These are phyloP conservation scores for Sarocladium oryzae DNA, from an alignment of 2,329 filamentous ascomycete species.

Conservation along the genomic window DNA sequence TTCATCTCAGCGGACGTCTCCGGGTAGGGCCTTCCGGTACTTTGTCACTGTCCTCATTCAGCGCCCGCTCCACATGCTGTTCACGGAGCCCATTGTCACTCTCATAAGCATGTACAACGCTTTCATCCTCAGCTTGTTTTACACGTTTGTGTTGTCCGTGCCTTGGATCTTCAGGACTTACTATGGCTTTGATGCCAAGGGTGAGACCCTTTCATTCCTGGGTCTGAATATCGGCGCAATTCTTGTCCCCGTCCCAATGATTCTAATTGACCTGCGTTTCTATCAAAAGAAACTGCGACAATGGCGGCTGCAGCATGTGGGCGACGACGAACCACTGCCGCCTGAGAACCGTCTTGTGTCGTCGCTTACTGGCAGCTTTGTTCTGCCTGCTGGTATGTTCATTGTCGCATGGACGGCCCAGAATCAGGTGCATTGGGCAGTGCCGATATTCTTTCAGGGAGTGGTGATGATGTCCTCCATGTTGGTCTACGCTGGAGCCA, in stretches of 20 bases:
- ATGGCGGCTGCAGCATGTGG: conserved; percentile 34
- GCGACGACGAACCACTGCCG: conserved; percentile 47
- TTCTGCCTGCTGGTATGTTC: conserved; percentile 59
- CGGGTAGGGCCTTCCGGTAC: conserved; percentile 18
- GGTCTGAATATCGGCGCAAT: conserved; percentile 64
- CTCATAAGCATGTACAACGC: conserved; percentile 61
- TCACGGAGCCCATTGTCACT: conserved; percentile 64
- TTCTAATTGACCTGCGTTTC: conserved; percentile 45
- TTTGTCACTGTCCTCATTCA: conserved; percentile 40
- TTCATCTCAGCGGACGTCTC: conserved; percentile 19
- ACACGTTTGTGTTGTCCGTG: conserved; percentile 55
- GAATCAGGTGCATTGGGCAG: conserved; percentile 17
- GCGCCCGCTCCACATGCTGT: conserved; percentile 63
- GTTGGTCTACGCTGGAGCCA: conserved; percentile 21
- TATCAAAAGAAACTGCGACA: conserved; percentile 49
- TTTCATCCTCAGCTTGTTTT: conserved; percentile 51
- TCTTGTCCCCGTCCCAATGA: conserved; percentile 28
- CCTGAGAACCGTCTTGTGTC: conserved; percentile 61
- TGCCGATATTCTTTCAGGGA: conserved; percentile 20
- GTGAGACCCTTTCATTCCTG: conserved; percentile 60
- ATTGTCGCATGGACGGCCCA: conserved; percentile 59
- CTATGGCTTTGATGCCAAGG: conserved; percentile 50
- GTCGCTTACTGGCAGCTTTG: conserved; percentile 54
- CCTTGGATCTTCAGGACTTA: conserved; percentile 59
- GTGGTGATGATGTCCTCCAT: conserved; percentile 20